Percentiles rank a stretch among this genome's conserved stretches.
These are phyloP conservation scores for Whalleya microplaca DNA, from an alignment of 2,329 filamentous ascomycete genomes.

Conservation along the genomic window DNA sequence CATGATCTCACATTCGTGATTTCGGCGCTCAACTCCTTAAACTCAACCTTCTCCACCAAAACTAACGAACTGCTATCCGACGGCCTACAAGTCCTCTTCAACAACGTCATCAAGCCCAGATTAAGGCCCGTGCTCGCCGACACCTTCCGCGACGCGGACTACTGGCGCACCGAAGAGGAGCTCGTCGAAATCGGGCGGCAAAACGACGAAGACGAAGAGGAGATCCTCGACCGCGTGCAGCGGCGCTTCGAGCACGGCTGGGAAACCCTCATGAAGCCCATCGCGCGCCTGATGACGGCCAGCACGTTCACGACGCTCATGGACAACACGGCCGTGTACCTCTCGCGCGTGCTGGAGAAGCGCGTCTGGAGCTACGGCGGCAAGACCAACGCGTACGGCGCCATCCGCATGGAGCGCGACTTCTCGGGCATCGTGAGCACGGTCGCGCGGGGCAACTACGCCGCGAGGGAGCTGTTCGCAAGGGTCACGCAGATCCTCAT, in stretches of 20 bases:
- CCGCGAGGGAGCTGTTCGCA: constrained; percentile 68
- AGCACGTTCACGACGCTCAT: constrained; percentile 78
- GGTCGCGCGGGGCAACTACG: constrained; percentile 65
- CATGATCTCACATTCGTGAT: constrained; percentile 73
- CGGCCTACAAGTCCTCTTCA: constrained; percentile 83
- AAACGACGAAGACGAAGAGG: constrained; percentile 57
- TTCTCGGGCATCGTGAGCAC: constrained; percentile 68
- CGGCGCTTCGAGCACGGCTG: constrained; percentile 83
- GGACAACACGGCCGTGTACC: constrained; percentile 71
- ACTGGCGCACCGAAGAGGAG: constrained; percentile 69
- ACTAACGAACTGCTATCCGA: constrained; percentile 81
- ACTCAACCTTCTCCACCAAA: constrained; percentile 75
- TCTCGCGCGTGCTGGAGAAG: constrained; percentile 83
- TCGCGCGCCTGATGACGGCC: constrained; percentile 81
- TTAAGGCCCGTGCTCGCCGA: constrained; percentile 84
- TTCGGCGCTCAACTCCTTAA: constrained; percentile 69
- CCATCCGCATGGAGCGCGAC: constrained; percentile 72
- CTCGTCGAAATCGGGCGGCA: constrained; percentile 58
- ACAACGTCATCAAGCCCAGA: constrained; percentile 82
- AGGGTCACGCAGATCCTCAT: constrained; percentile 71
- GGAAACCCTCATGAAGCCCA: constrained; percentile 82
- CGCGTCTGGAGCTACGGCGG: constrained; percentile 81
- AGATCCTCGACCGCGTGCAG: constrained; percentile 69
- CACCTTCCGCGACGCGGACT: constrained; percentile 90
- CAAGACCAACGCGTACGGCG: constrained; percentile 75